These are phyloP conservation scores for Carpinus viminea DNA, from an alignment of 306 rosid genomes.

Conservation along the genomic window DNA sequence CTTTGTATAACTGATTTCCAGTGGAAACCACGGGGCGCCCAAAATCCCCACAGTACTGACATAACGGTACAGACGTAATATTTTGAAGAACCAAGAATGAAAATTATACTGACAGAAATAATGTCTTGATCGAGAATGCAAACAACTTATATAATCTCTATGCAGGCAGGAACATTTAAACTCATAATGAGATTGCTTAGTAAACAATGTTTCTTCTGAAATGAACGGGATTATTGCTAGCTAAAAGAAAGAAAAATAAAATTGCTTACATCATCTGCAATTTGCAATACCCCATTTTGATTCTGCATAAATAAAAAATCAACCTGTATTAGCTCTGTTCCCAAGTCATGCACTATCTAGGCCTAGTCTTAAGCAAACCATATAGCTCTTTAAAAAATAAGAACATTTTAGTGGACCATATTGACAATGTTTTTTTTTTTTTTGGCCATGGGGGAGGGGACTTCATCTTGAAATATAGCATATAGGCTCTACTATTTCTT, in stretches of 20 bases:
- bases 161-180: neutral
- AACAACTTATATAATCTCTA: neutral
- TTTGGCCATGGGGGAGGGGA: neutral
- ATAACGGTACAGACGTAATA: neutral
- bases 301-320: conserved; percentile 59
- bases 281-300: conserved; percentile 64
- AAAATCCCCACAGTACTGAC: neutral
- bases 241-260: neutral
- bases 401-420: neutral
- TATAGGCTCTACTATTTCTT: neutral
- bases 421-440: neutral
- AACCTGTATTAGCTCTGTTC: conserved; percentile 19
- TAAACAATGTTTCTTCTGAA: neutral
- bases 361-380: conserved; percentile 4
- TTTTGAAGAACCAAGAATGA: neutral
- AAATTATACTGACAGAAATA: neutral
- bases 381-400: neutral
- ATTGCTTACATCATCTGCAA: conserved; percentile 87
- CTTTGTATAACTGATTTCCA: neutral
- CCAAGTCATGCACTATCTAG: conserved; percentile 7
- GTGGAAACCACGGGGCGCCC: neutral
- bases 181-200: neutral
- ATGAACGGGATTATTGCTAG: neutral
- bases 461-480: no score
- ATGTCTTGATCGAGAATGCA: neutral